A percentile compares a stretch with the other conserved stretches of the same genome.
phyloP scores from a whole-genome alignment of 805 yeast species.

The Candida dendrica region DNA sequence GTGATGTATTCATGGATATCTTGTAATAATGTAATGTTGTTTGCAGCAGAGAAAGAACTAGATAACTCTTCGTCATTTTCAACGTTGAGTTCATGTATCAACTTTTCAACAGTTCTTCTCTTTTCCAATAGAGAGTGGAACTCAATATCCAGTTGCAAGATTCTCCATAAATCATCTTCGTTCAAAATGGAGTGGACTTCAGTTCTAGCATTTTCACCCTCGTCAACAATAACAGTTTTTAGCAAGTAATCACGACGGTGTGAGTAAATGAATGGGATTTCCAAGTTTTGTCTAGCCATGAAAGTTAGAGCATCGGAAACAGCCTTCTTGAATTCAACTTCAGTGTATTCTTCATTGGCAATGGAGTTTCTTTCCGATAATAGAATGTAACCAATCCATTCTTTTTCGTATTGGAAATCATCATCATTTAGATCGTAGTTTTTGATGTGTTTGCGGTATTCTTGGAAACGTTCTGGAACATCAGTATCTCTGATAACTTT shows the following conservation, averaged over 20 bases:
- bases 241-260: slow-evolving; percentile 87
- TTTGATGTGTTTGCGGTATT: slow-evolving; percentile 55
- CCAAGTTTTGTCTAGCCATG: slow-evolving; percentile 69
- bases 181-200: slow-evolving; percentile 39
- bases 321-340: slow-evolving; percentile 55
- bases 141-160: slow-evolving; percentile 79
- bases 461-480: slow-evolving; percentile 88
- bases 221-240: slow-evolving; percentile 42
- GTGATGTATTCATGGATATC: slow-evolving; percentile 80
- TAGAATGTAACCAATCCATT: slow-evolving; percentile 71
- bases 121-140: slow-evolving; percentile 80
- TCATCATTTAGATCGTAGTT: slow-evolving; percentile 61
- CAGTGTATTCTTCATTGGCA: slow-evolving; percentile 27
- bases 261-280: slow-evolving; percentile 93
- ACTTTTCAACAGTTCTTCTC: slow-evolving; percentile 51
- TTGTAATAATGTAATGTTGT: slow-evolving; percentile 70
- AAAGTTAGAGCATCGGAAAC: slow-evolving; percentile 67
- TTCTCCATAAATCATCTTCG: slow-evolving; percentile 90
- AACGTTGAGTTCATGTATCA: slow-evolving; percentile 45
- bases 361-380: slow-evolving; percentile 43
- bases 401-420: slow-evolving; percentile 66
- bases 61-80: slow-evolving; percentile 32
- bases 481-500: slow-evolving; percentile 81
- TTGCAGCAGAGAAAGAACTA: slow-evolving; percentile 49
- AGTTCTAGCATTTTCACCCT: slow-evolving; percentile 34